Base-by-base conservation (phyloP, 2,329 filamentous ascomycete species). In the Colletotrichum cuscutae region DNA sequence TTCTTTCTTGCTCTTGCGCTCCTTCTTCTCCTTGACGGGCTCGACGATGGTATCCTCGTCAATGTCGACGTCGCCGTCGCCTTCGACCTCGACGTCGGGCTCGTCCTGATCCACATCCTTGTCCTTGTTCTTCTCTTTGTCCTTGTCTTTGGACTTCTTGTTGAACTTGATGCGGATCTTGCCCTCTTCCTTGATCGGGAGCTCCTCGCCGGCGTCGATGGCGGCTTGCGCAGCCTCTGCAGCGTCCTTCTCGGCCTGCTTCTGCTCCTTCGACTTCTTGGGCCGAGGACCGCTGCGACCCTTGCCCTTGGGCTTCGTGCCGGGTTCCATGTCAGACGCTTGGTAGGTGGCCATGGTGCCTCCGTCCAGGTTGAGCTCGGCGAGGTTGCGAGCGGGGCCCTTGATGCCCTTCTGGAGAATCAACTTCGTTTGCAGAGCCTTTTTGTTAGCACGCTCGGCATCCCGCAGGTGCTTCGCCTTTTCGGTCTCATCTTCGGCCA, bases 181-280 rank as follows among this genome's bases (percentile, higher is more conserved):
- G 74, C 82, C 84, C 65, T 89, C 88, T 74, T 91, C 89, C 77
- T 89, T 89, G 68, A 84, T 83, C 1, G 91, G 90, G 24, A 93
- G 86, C 76, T 95, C 93, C 76, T 95, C 91, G 67, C 94, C 93
- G 64, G 93, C 92, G 77, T 96, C 94, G 60, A 95, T 82, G 22
- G 94, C 95, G 74, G 94, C 93, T 81, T 97, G 96, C 6, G 95
- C 96, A 71, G 94, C 94, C 76, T 96, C 95, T 32, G 96, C 96
- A 24, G 93, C 93, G 78, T 92, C 90, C 82, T 94, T 94, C 80
- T 95, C 91, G n/a, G 91, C 92, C 78, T 94, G 90, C 82, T 95
- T 95, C 83, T 94, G 93, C 80, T 94, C 92, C 80, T 94, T 98
- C 22, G 95, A 97, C 83, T 98, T 98, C 83, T 97, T 95, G 0